Conservation (phyloP, 257 asterid species). For the Capsicum pubescens region DNA sequence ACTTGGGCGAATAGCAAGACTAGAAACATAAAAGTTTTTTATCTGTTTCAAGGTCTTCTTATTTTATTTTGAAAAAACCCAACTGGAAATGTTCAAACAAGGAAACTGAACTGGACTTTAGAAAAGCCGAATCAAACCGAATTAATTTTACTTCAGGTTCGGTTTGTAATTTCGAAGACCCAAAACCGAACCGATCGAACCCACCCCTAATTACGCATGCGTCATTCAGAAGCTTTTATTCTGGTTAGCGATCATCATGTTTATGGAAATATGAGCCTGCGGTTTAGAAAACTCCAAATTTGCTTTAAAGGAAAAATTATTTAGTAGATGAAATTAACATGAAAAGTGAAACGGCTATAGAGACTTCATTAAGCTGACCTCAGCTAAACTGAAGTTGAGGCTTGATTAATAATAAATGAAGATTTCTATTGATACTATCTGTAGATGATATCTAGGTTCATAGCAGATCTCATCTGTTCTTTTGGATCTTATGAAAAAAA, state of each 20-base stretch:
- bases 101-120: not conserved
- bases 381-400: slow-evolving; percentile 7
- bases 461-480: slow-evolving; percentile 3
- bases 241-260: not conserved
- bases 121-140: not conserved
- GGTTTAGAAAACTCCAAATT: slow-evolving; percentile 9
- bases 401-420: not conserved
- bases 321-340: slow-evolving; percentile 14
- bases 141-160: not conserved
- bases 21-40: not conserved
- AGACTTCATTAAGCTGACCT: not conserved
- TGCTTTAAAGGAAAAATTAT: not conserved
- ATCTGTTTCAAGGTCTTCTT: not conserved
- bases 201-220: not conserved
- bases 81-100: not conserved
- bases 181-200: not conserved
- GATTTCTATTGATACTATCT: not conserved
- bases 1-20: slow-evolving; percentile 11
- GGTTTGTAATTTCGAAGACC: not conserved
- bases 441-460: slow-evolving; percentile 14
- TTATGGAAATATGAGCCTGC: not conserved
- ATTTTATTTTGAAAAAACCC: not conserved
- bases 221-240: not conserved
- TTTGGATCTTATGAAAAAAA: slow-evolving; percentile 6
- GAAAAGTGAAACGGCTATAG: slow-evolving; percentile 10